Conservation (phyloP, 2,329 filamentous ascomycete genomes). For the Trichoderma asperellum region DNA sequence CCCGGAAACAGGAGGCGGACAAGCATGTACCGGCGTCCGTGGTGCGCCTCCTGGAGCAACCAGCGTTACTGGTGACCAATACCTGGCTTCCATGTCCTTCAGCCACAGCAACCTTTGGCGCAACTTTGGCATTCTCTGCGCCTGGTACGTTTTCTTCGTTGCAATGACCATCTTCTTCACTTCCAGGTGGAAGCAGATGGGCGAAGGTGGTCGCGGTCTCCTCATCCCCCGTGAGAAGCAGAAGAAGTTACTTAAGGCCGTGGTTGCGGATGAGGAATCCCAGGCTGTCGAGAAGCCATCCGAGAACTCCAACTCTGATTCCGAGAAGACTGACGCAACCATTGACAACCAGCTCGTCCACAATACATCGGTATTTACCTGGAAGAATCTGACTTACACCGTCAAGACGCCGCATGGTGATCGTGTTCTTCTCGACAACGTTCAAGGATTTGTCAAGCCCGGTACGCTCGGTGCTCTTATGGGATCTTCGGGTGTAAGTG, state of each 20-base stretch:
- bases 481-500: constrained; percentile 77
- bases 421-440: constrained; percentile 74
- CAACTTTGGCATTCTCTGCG: constrained; percentile 66
- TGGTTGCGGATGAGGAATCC: no score
- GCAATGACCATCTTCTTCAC: constrained; percentile 62
- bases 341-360: no score
- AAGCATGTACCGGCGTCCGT: constrained; percentile 61
- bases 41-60: constrained; percentile 56
- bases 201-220: constrained; percentile 58
- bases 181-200: constrained; percentile 56
- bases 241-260: no score
- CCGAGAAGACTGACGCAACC: constrained; percentile 6
- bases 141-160: constrained; percentile 64
- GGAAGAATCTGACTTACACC: constrained; percentile 72
- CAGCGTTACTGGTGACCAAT: constrained; percentile 60
- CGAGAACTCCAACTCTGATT: background rate
- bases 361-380: no score
- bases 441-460: constrained; percentile 83
- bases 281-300: background rate
- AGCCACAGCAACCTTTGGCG: constrained; percentile 58
- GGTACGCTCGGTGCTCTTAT: constrained; percentile 79
- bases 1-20: constrained; percentile 43
- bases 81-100: constrained; percentile 60
- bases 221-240: no score
- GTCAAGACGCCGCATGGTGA: constrained; percentile 64